Evolutionary conservation across 805 yeast species (phyloP).

Genomic region (Starmerella apis): DNA sequence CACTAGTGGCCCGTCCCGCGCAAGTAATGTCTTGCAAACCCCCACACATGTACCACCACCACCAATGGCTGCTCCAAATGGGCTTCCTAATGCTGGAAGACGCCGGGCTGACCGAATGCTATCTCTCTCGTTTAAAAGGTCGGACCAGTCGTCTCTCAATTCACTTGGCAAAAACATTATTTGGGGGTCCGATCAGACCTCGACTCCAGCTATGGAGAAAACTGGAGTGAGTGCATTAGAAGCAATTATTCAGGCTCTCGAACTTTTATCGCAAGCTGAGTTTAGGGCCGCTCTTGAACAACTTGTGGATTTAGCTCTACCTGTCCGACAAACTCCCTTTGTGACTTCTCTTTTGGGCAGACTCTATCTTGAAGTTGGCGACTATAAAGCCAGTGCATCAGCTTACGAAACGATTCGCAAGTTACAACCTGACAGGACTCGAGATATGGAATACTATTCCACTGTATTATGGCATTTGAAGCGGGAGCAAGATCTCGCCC

Average conservation of each 20-base stretch:
- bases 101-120: constrained; percentile 9
- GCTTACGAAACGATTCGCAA: constrained; percentile 53
- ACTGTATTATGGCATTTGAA: constrained; percentile 90
- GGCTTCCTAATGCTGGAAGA: neutral
- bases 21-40: neutral
- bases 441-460: constrained; percentile 85
- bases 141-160: constrained; percentile 18
- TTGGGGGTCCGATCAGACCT: constrained; percentile 1
- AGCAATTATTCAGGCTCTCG: constrained; percentile 10
- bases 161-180: constrained; percentile 17
- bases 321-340: constrained; percentile 68
- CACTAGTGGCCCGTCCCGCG: neutral
- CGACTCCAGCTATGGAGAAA: neutral
- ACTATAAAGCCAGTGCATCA: constrained; percentile 63
- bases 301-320: constrained; percentile 52
- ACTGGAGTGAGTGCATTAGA: constrained; percentile 14
- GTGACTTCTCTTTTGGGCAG: constrained; percentile 71
- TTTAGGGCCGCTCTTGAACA: constrained; percentile 69
- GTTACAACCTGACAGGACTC: constrained; percentile 64
- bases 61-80: neutral
- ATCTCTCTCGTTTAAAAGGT: constrained; percentile 12
- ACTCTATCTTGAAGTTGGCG: constrained; percentile 75
- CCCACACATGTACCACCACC: constrained; percentile 7
- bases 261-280: constrained; percentile 41
- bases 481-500: constrained; percentile 66